Conservation (phyloP, 2,329 filamentous ascomycete genomes). For the Coniochaeta hoffmannii region DNA sequence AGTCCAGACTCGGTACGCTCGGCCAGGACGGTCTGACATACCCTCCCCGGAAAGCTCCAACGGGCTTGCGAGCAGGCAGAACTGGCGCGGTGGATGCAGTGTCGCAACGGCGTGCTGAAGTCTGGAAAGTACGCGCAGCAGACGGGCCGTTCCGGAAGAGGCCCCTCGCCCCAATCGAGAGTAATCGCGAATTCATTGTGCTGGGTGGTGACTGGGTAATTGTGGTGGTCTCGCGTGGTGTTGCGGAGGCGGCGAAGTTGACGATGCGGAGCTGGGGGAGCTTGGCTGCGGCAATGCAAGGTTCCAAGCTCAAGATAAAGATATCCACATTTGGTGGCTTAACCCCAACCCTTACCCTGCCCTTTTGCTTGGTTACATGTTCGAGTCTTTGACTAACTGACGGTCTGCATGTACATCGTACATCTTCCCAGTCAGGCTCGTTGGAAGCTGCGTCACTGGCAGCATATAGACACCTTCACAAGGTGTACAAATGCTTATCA, state of each 20-base stretch:
- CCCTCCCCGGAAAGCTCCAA: slow-evolving; percentile 56
- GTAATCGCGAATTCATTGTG: slow-evolving; percentile 40
- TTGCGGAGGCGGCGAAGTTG: not conserved
- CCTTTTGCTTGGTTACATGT: too few relatives aligned
- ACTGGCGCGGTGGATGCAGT: slow-evolving; percentile 31
- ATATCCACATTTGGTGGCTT: too few relatives aligned
- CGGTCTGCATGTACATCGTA: too few relatives aligned
- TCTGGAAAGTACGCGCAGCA: slow-evolving; percentile 40
- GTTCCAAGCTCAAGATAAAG: too few relatives aligned
- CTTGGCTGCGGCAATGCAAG: not conserved
- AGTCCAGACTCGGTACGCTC: not conserved
- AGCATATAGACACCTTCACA: too few relatives aligned
- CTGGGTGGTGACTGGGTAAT: not conserved
- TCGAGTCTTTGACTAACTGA: too few relatives aligned
- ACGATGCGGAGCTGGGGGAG: not conserved
- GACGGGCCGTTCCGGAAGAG: slow-evolving; percentile 20
- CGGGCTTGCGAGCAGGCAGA: slow-evolving; percentile 48
- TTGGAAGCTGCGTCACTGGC: too few relatives aligned
- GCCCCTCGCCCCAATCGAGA: slow-evolving; percentile 30
- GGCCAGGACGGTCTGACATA: slow-evolving; percentile 26
- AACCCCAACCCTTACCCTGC: too few relatives aligned
- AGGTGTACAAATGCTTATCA: too few relatives aligned
- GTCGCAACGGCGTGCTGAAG: slow-evolving; percentile 35
- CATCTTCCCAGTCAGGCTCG: too few relatives aligned
- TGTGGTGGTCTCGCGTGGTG: not conserved